Percentiles rank a stretch among this genome's conserved stretches.
These are phyloP conservation scores for Flaveria brownii DNA, from an alignment of 129 eudicot species.

Conservation along the genomic window DNA sequence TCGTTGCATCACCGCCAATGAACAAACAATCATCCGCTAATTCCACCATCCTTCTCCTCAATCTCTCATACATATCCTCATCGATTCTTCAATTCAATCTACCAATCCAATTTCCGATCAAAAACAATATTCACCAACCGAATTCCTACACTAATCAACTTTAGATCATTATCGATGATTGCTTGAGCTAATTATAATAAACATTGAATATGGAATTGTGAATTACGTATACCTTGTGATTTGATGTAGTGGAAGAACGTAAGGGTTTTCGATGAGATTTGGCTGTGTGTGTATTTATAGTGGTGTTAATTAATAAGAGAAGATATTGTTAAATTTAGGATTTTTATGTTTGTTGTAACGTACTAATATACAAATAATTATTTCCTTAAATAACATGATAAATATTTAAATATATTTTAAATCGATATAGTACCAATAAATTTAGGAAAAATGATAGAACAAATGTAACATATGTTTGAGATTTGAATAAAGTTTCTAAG, in stretches of 20 bases:
- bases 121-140: slow-evolving; percentile 9
- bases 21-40: slow-evolving; percentile 49
- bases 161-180: slow-evolving; percentile 28
- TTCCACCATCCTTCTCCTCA: slow-evolving; percentile 67
- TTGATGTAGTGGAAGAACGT: slow-evolving; percentile 21
- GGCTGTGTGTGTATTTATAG: slow-evolving; percentile 38
- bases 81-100: slow-evolving; percentile 14
- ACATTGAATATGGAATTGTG: slow-evolving; percentile 16
- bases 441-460: too few relatives aligned
- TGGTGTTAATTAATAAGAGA: slow-evolving; percentile 22
- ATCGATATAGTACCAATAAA: too few relatives aligned
- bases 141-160: slow-evolving; percentile 22
- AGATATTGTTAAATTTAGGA: slow-evolving; percentile 26
- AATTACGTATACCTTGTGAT: slow-evolving; percentile 27
- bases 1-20: slow-evolving; percentile 36
- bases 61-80: slow-evolving; percentile 32
- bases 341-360: slow-evolving; percentile 1
- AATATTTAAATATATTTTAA: too few relatives aligned
- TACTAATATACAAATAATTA: neutral
- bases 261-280: slow-evolving; percentile 53
- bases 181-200: slow-evolving; percentile 6
- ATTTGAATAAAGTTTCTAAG: too few relatives aligned
- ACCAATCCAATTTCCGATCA: slow-evolving; percentile 27
- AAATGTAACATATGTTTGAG: too few relatives aligned
- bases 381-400: too few relatives aligned